These are phyloP conservation scores for Barnettozyma populi DNA, from an alignment of 805 yeast genomes.

Conservation along the genomic window DNA sequence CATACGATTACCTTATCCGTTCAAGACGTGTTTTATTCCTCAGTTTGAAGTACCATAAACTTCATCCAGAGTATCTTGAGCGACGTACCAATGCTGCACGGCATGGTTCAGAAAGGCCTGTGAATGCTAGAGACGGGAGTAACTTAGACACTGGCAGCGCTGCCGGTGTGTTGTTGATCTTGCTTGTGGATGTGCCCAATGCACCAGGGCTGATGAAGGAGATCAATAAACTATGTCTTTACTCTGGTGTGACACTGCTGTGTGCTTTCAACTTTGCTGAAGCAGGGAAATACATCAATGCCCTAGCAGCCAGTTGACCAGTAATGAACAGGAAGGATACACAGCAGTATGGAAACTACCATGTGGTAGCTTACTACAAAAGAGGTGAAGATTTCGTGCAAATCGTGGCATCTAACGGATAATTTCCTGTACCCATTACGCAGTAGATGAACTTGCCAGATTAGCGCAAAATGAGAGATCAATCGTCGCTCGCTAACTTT, in stretches of 20 bases:
- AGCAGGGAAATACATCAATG: conserved; percentile 41
- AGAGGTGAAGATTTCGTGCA: no score
- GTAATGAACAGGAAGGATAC: no score
- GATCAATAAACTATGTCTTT: conserved; percentile 35
- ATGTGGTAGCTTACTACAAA: no score
- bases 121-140: conserved; percentile 1
- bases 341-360: neutral
- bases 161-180: conserved; percentile 47
- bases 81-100: conserved; percentile 2
- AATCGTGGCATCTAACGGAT: no score
- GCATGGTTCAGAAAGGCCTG: conserved; percentile 1
- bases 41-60: conserved; percentile 65
- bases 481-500: no score
- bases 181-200: conserved; percentile 62
- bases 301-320: conserved; percentile 16
- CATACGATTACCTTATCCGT: conserved; percentile 63
- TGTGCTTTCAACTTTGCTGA: conserved; percentile 45
- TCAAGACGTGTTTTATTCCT: conserved; percentile 53
- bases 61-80: conserved; percentile 67
- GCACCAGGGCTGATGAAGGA: conserved; percentile 39
- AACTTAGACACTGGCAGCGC: conserved; percentile 1
- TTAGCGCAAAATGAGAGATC: no score
- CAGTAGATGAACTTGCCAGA: no score
- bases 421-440: no score
- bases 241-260: conserved; percentile 35